Evolutionary conservation across 75 land plant genomes (phyloP).

Genomic region (Picea glauca): DNA sequence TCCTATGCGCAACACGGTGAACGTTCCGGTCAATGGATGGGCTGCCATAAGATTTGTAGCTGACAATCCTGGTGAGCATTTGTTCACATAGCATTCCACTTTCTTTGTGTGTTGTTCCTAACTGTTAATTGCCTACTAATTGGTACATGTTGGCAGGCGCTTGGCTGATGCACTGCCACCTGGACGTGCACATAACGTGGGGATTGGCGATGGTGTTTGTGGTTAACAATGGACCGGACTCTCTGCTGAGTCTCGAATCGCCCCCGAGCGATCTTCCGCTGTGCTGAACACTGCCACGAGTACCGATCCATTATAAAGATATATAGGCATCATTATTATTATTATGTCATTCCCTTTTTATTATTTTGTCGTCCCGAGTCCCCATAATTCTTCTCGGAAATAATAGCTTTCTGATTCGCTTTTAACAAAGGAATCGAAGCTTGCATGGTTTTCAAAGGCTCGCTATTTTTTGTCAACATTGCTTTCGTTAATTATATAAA

Average conservation of each 20-base stretch:
- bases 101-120: not conserved
- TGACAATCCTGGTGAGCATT: slow-evolving; percentile 53
- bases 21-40: slow-evolving; percentile 61
- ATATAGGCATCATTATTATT: no score
- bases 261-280: not conserved
- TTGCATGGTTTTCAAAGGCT: no score
- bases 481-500: no score
- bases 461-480: no score
- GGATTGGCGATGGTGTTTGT: slow-evolving; percentile 41
- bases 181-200: slow-evolving; percentile 36
- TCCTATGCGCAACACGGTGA: slow-evolving; percentile 48
- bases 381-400: no score
- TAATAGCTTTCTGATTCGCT: no score
- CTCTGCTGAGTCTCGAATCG: not conserved
- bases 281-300: not conserved
- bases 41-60: slow-evolving; percentile 63
- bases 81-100: not conserved
- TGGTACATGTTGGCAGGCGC: slow-evolving; percentile 21
- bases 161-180: slow-evolving; percentile 48
- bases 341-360: no score
- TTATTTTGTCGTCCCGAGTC: no score
- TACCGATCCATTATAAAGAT: no score
- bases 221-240: slow-evolving; percentile 26
- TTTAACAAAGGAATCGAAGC: no score
- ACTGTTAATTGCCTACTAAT: not conserved